Base-by-base conservation (phyloP, 176 grass and related monocot species). In the Zea luxurians region DNA sequence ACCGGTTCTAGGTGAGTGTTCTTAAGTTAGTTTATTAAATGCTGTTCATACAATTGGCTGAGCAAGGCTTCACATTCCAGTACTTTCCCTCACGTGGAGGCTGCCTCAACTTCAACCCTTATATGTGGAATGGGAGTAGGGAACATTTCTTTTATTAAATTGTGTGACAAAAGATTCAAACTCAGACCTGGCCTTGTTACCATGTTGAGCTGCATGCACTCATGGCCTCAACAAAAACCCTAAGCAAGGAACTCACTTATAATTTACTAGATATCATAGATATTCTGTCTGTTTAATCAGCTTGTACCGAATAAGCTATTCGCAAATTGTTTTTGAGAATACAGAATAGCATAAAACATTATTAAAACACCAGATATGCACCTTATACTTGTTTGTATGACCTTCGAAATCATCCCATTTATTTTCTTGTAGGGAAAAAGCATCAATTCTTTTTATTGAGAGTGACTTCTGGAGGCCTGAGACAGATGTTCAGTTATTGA, bases 371-470 rank as follows among this genome's bases (percentile, higher is more conserved):
- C 36, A 71, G 2, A 71, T 55, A 42, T 16, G 36, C 35, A 36
- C 13, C 48, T 4, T 63, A 37, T 13, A 55, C 21, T 68, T 2
- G 55, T 65, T 27, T 81, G 48, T 13, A 13, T 48, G 73, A 27
- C n/a, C n/a, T 72, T 7, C 17, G 20, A 18, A 67, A 36, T 80
- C 65, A 44, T 58, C 53, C 13, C 35, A 44, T 11, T 70, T 83
- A 4, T 40, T 37, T 70, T 58, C 10, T 57, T 73, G 55, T 54
- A 94, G 89, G 69, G 85, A 88, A 73, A 80, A 83, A 12, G 60
- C 21, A 8, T 70, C 62, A 11, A 80, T 94, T 74, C 78, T 98
- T 67, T 90, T 98, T 70, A 59, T 94, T 64, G 91, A 98, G 85
- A 88, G 83, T 48, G 95, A 98, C 61, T 77, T 80, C 8, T 98